Conservation (phyloP, 2,329 filamentous ascomycete genomes). For the Balansia obtecta region DNA sequence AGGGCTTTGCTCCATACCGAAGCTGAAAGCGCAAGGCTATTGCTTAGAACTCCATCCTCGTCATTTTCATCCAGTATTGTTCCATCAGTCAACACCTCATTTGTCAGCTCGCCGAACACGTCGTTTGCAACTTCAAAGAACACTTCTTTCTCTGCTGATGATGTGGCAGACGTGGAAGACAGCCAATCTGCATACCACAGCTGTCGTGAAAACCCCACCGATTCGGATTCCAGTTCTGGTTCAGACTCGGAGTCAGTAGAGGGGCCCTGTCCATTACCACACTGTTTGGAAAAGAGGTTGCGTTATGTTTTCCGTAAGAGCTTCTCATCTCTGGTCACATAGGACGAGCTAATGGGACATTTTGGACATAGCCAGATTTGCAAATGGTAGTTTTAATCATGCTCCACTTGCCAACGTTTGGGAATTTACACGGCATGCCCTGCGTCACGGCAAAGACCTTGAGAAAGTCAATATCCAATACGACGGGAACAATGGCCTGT, state of each 20-base stretch:
- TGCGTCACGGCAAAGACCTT: constrained; percentile 31
- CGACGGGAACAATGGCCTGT: constrained; percentile 17
- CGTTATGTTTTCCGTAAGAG: constrained; percentile 28
- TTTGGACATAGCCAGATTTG: constrained; percentile 23
- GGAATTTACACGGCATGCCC: constrained; percentile 37
- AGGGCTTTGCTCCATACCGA: background rate
- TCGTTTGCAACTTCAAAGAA: constrained; percentile 3
- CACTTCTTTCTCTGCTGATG: constrained; percentile 3
- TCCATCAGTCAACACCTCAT: background rate
- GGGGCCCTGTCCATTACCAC: no score
- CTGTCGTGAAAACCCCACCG: constrained; percentile 8
- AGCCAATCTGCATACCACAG: constrained; percentile 10
- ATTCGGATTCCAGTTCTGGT: background rate
- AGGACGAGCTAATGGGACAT: background rate
- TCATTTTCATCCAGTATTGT: background rate
- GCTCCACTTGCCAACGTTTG: constrained; percentile 38
- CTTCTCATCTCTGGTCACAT: background rate
- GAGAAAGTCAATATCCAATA: constrained; percentile 23
- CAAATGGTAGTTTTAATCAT: constrained; percentile 22
- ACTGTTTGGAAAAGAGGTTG: constrained; percentile 16
- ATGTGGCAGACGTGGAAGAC: background rate
- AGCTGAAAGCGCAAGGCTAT: background rate
- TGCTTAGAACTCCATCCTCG: background rate
- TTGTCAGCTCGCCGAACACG: background rate
- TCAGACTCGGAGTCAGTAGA: background rate